These are phyloP conservation scores for Leptographium lundbergii DNA, from an alignment of 2,329 filamentous ascomycete species.

Conservation along the genomic window DNA sequence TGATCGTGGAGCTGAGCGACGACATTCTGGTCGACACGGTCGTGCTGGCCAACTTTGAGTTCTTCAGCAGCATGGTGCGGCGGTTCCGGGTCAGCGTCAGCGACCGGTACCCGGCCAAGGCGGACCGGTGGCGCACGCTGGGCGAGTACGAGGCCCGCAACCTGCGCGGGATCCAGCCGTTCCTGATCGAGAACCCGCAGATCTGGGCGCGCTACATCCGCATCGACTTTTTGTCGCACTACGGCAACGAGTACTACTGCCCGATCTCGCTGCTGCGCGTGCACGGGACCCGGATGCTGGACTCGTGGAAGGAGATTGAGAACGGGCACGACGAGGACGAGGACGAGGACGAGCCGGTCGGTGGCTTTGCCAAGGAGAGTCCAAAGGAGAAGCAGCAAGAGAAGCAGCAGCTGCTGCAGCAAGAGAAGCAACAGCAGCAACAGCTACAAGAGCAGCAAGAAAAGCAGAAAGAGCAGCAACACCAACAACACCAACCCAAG, in stretches of 20 bases:
- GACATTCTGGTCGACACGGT: constrained; percentile 80
- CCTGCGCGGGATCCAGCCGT: constrained; percentile 85
- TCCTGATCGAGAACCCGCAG: constrained; percentile 82
- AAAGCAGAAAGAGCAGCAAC: constrained; percentile 16
- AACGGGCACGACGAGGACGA: constrained; percentile 52
- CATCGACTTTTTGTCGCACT: constrained; percentile 86
- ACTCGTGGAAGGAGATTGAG: constrained; percentile 81
- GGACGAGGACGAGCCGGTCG: constrained; percentile 30
- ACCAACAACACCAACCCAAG: background rate
- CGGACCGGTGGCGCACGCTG: constrained; percentile 80
- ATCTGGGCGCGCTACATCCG: constrained; percentile 93
- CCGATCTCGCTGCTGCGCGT: constrained; percentile 82
- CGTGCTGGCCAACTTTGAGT: constrained; percentile 97
- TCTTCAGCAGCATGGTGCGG: constrained; percentile 94
- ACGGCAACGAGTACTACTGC: constrained; percentile 94
- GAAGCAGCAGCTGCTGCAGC: background rate
- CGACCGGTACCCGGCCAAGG: constrained; percentile 85
- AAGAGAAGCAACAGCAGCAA: background rate
- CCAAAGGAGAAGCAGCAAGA: constrained; percentile 3
- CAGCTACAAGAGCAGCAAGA: constrained; percentile 18
- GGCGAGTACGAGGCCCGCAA: constrained; percentile 87
- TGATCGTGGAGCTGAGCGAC: constrained; percentile 89
- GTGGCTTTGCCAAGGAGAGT: constrained; percentile 32
- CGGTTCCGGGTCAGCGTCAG: constrained; percentile 86
- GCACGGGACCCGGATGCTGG: constrained; percentile 92